These are phyloP conservation scores for Malassezia pachydermatis DNA, from an alignment of 1,284 basidiomycete species.

Conservation along the genomic window DNA sequence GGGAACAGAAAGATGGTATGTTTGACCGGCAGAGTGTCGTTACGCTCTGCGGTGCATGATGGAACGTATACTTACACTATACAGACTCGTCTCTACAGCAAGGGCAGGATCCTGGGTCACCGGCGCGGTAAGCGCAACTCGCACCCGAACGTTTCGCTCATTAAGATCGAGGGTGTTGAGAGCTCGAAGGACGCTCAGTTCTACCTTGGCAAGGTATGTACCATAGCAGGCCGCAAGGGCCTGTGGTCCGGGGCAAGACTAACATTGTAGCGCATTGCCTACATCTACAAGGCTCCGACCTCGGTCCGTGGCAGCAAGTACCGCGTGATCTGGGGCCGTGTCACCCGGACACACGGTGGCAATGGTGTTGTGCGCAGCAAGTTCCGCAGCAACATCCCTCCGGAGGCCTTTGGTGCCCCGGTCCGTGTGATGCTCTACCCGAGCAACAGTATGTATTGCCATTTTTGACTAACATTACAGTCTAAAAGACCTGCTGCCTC, in stretches of 20 bases:
- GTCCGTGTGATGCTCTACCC: slow-evolving; percentile 71
- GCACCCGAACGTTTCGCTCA: slow-evolving; percentile 81
- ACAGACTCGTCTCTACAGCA: slow-evolving; percentile 68
- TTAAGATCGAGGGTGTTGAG: slow-evolving; percentile 94
- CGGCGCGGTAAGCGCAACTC: slow-evolving; percentile 96
- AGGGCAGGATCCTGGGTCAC: slow-evolving; percentile 95
- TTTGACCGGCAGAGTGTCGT: neutral
- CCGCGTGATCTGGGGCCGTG: slow-evolving; percentile 89
- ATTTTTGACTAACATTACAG: slow-evolving; percentile 1
- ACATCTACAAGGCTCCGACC: slow-evolving; percentile 91
- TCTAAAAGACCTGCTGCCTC: slow-evolving; percentile 9
- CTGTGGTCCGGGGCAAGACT: neutral
- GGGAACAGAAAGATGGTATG: slow-evolving; percentile 15
- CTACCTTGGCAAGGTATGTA: slow-evolving; percentile 90
- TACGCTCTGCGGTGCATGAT: neutral
- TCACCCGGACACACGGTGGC: slow-evolving; percentile 55
- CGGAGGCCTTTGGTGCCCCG: slow-evolving; percentile 84
- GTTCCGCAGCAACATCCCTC: slow-evolving; percentile 92
- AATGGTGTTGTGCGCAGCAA: slow-evolving; percentile 95
- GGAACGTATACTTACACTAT: slow-evolving; percentile 5
- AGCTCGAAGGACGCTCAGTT: slow-evolving; percentile 89
- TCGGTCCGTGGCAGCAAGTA: slow-evolving; percentile 84
- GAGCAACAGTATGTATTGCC: slow-evolving; percentile 27
- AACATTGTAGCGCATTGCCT: slow-evolving; percentile 70
- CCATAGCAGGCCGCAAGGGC: neutral